Evolutionary conservation across 495 filamentous ascomycete species (phyloP), one percentile per base, ranked within the genome.

Genomic region (Neurospora pannonica): DNA sequence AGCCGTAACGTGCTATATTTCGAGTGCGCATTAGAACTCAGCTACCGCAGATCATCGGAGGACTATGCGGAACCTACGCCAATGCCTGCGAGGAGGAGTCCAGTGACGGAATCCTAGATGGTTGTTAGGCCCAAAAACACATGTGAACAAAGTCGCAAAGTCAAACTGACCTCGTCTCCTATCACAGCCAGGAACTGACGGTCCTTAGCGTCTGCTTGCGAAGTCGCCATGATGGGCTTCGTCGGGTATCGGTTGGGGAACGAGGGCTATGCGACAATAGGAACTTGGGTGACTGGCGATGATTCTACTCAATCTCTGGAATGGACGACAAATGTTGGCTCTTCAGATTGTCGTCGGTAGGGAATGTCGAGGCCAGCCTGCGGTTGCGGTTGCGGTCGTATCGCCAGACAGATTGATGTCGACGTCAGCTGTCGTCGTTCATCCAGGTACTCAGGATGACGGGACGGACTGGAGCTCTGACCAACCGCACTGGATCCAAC

Each of bases 131-230:
- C 42, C 36, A 0, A 17, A 43, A 3, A 75, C 70, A 60, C 28
- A 39, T 73, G 39, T 38, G 71, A 70, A 37, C 37, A 24, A 24
- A 62, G 28, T 40, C 36, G 73, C 28, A 39, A 28, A 38, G 5
- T 37, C 31, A 69, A 31, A 71, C 82, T 83, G 81, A 97, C 96
- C 90, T 98, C 96, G 84, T 99, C 97, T 42, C 95, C 95, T 78
- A 99, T 98, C 38, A 98, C 95, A 70, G 96, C 97, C 71, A 98
- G 89, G 85, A 99, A 97, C 82, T 98, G 92, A 76, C 97, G 89
- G 84, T 98, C 93, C 85, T 97, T 93, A 83, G 90, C 92, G 70
- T 88, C 86, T 60, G 89, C 87, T 24, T 89, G 82, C 37, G 88
- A 85, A 67, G 54, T 36, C 75, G 88, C 81, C 80, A 90, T 89